phyloP scores from a whole-genome alignment of 2,329 filamentous ascomycete genomes.

The Venturiaceae sp. region DNA sequence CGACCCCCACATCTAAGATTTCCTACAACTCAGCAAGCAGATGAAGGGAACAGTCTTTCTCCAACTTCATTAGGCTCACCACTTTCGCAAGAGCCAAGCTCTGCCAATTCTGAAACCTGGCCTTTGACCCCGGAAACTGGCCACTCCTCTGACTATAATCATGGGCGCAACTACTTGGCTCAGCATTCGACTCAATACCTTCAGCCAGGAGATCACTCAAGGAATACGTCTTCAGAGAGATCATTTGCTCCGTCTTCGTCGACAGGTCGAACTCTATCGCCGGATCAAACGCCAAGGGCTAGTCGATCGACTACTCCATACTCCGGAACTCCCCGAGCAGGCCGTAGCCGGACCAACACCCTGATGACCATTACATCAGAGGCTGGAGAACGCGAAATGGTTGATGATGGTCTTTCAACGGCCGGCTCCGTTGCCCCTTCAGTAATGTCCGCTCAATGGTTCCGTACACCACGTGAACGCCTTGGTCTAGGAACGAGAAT shows the following conservation, averaged over 20 bases:
- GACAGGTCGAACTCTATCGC: neutral
- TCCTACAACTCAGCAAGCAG: neutral
- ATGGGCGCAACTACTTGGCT: neutral
- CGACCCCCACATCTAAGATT: neutral
- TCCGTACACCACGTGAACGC: slow-evolving; percentile 23
- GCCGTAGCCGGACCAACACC: slow-evolving; percentile 4
- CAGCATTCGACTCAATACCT: neutral
- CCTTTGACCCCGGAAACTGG: neutral
- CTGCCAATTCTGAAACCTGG: neutral
- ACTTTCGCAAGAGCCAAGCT: neutral
- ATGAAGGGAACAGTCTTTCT: neutral
- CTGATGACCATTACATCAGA: neutral
- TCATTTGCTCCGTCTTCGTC: neutral
- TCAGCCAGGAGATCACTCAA: neutral
- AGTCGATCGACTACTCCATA: neutral
- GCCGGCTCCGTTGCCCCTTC: slow-evolving; percentile 18
- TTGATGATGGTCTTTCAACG: neutral
- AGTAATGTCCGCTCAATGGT: slow-evolving; percentile 25
- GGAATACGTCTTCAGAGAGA: neutral
- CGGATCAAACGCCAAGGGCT: neutral
- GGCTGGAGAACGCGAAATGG: neutral
- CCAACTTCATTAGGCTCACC: neutral
- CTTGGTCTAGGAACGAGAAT: slow-evolving; percentile 25
- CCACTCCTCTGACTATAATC: neutral
- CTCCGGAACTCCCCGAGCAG: neutral